A percentile compares a stretch with the other conserved stretches of the same genome.
These are phyloP conservation scores for Erythrobasidium yunnanense DNA, from an alignment of 768 basidiomycete species.

Conservation along the genomic window DNA sequence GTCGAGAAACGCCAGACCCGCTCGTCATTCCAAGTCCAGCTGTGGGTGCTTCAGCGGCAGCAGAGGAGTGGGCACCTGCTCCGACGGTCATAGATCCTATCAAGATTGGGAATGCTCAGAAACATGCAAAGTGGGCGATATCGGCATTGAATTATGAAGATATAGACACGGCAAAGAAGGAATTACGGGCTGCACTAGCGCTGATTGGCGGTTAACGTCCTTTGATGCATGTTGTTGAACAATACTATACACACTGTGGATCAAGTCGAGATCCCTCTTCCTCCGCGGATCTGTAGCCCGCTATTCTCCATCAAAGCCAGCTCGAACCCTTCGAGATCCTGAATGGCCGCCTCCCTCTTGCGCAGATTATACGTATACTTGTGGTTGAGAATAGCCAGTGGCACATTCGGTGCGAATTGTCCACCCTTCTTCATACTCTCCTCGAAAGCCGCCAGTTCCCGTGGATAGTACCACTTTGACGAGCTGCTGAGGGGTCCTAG, in stretches of 20 bases:
- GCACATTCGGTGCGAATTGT: not conserved
- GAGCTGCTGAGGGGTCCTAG: constrained; percentile 2
- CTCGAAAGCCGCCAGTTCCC: not conserved
- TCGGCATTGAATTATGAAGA: constrained; percentile 96
- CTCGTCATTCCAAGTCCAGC: not conserved
- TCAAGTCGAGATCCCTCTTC: not conserved
- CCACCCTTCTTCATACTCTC: constrained; percentile 8
- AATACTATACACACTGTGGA: no score
- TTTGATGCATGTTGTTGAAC: no score
- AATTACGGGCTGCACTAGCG: constrained; percentile 62
- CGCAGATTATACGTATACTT: not conserved
- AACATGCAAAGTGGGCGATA: constrained; percentile 83
- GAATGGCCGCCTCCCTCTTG: not conserved
- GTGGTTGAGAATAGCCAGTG: not conserved
- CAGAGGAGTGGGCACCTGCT: not conserved
- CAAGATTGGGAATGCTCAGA: constrained; percentile 66
- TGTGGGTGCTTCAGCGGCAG: no score
- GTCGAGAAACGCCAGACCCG: constrained; percentile 25
- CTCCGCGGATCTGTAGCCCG: not conserved
- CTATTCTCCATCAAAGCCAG: constrained; percentile 1
- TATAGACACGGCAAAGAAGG: constrained; percentile 67
- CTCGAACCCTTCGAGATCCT: constrained; percentile 25
- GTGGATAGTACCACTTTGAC: constrained; percentile 17
- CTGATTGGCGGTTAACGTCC: constrained; percentile 40
- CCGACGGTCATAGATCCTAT: constrained; percentile 41